Base-by-base conservation (phyloP, 768 basidiomycete genomes). In the Agaricus blazei region DNA sequence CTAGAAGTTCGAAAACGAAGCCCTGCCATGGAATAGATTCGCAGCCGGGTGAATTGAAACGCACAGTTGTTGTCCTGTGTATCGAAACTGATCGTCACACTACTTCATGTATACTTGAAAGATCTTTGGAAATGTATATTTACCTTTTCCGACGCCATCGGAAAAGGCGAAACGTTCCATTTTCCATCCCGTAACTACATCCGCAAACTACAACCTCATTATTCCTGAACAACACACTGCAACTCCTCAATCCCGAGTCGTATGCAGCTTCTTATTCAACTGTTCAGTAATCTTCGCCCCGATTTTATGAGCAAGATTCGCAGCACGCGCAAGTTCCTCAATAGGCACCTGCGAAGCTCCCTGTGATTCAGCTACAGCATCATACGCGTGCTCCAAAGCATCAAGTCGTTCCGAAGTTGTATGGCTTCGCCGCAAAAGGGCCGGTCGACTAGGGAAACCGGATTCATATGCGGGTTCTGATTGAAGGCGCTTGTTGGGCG, bases 271-370 rank as follows among this genome's bases (percentile, higher is more conserved):
- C 59, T 68, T 71, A 42, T 64, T 64, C 62, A 82, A 69, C 60
- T 76, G 72, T 57, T 78, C 76, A 29, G 74, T 78, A 56, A 83
- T 60, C 29, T 70, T 69, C 14, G 69, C 67, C 38, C 76, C 75
- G 15, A 84, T 76, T 60, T 73, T 69, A 58, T 78, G 72, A 4
- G 77, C 73, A 29, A 82, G 59, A 36, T 62, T 68, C 15, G 74
- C 72, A 8, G 78, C 79, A 27, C 75, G 73, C 12, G 78, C 59
- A 12, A 84, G 70, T 58, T 82, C 80, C 24, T 77, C 68, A 26
- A 77, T 66, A 14, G 77, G 70, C 31, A 78, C 69, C 54, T 84
- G 81, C 19, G 80, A 81, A 7, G 67, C 74, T 8, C 73, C 73
- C 11, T 70, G 68, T 7, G 63, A 62, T 36, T 65, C 63, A 8